Base-by-base conservation (phyloP, 2,329 filamentous ascomycete genomes). In the Penicillium occitanis region DNA sequence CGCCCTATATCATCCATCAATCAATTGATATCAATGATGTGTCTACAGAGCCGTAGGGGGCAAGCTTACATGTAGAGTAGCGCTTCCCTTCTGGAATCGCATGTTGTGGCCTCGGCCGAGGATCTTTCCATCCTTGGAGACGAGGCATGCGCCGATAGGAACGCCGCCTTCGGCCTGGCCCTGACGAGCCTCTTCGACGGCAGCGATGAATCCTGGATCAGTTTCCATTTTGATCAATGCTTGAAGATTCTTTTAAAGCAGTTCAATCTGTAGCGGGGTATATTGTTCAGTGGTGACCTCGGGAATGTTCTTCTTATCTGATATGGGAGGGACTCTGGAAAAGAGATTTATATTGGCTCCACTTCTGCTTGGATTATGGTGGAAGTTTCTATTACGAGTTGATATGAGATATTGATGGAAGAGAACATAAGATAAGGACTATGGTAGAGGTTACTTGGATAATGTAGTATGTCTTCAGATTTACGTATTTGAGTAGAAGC, bases 91-190 rank as follows among this genome's bases (percentile, higher is more conserved):
- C 77, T 93, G 91, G 19, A 92, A 86, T 65, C 91, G 84, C 87
- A 90, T 87, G 72, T 93, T 93, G 75, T 90, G 90, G 11, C 90
- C 90, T 66, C 85, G 82, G 19, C 90, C 90, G 4, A 93, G 81
- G 48, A 93, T 86, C 69, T 83, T 87, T 68, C 91, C 91, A 70
- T 91, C 86, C 65, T 84, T 85, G 46, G 86, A 85, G n/a, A 93
- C 84, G 30, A 93, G 81, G 66, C 81, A 84, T 51, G 86, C 86
- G 51, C 86, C 86, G 65, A 86, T 83, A 1, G 86, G 86, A 1
- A 88, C 82, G 53, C 86, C 86, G 61, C 85, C 86, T 75, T 88
- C 85, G n/a, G 77, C 76, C 61, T 78, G 79, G 61, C 86, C 83
- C 70, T 82, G 77, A 71, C 80, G 83, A 13, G 86, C 86, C 73